Percentiles rank a stretch among this genome's conserved stretches.
Evolutionary conservation across 2,329 filamentous ascomycete species (phyloP).

Genomic region (Monosporascus sp.): DNA sequence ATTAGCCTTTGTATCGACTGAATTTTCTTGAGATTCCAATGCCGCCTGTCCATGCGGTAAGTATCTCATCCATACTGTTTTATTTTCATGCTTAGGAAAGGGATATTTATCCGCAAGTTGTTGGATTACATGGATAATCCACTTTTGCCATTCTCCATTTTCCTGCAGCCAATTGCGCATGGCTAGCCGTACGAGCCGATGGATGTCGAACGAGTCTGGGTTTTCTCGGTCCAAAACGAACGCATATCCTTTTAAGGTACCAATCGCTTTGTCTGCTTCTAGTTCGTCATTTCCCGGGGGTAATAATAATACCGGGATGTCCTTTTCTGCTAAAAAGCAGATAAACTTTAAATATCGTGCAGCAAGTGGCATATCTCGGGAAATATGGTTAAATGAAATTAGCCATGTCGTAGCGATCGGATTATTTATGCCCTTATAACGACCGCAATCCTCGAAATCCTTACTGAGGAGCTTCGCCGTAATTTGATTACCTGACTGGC

Average conservation of each 20-base stretch:
- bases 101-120: background rate
- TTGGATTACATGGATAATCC: background rate
- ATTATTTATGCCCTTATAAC: constrained; percentile 21
- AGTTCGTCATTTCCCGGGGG: background rate
- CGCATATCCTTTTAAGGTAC: constrained; percentile 10
- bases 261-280: constrained; percentile 4
- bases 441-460: constrained; percentile 24
- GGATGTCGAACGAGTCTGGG: constrained; percentile 19
- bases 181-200: constrained; percentile 7
- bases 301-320: constrained; percentile 8
- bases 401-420: constrained; percentile 28
- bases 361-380: constrained; percentile 16
- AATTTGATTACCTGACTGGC: constrained; percentile 12
- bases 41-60: constrained; percentile 3
- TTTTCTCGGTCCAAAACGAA: constrained; percentile 23
- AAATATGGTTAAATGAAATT: constrained; percentile 29
- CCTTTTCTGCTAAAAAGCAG: constrained; percentile 12
- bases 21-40: background rate
- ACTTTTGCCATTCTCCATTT: constrained; percentile 1
- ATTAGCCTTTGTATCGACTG: too few species aligned
- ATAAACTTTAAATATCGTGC: constrained; percentile 25
- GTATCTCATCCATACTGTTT: constrained; percentile 1
- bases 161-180: constrained; percentile 8
- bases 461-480: constrained; percentile 21
- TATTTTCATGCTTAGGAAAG: background rate